These are phyloP conservation scores for Viola pubescens DNA, from an alignment of 441 rosid species.

Conservation along the genomic window DNA sequence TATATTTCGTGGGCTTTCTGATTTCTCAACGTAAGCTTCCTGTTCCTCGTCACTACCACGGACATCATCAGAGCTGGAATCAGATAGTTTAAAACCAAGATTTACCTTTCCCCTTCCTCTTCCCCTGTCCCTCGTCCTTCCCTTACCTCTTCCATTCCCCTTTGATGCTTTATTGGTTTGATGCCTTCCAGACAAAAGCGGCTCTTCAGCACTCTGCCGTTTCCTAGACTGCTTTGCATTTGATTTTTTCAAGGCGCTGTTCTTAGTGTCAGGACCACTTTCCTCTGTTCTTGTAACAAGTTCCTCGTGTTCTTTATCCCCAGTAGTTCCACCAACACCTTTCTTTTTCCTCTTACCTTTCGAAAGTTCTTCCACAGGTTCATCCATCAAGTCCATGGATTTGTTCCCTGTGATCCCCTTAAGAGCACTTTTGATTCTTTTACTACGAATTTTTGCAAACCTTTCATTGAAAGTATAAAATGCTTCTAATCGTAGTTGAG, in stretches of 20 bases:
- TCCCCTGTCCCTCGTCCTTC: slow-evolving; percentile 26
- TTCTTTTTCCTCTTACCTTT: slow-evolving; percentile 34
- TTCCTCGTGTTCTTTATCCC: slow-evolving; percentile 26
- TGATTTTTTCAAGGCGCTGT: slow-evolving; percentile 25
- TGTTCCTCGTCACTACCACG: slow-evolving; percentile 25
- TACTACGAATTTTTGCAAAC: slow-evolving; percentile 92
- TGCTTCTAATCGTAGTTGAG: slow-evolving; percentile 93
- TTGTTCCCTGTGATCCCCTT: slow-evolving; percentile 70
- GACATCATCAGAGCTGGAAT: slow-evolving; percentile 37
- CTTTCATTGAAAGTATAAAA: slow-evolving; percentile 91
- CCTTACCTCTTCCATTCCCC: slow-evolving; percentile 34
- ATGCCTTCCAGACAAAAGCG: slow-evolving; percentile 17
- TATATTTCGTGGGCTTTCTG: slow-evolving; percentile 27
- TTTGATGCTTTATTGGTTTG: slow-evolving; percentile 20
- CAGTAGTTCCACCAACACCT: slow-evolving; percentile 20
- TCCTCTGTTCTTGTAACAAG: slow-evolving; percentile 26
- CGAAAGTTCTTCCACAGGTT: slow-evolving; percentile 32
- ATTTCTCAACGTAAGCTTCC: slow-evolving; percentile 24
- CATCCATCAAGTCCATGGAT: slow-evolving; percentile 36
- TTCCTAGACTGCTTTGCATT: slow-evolving; percentile 30
- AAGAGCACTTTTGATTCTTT: slow-evolving; percentile 82
- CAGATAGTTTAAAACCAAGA: slow-evolving; percentile 33
- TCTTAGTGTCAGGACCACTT: slow-evolving; percentile 24
- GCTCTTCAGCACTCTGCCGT: slow-evolving; percentile 22
- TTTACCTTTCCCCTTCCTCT: slow-evolving; percentile 31